Evolutionary conservation across 345 rosid genomes (phyloP).

Genomic region (Salix exigua): DNA sequence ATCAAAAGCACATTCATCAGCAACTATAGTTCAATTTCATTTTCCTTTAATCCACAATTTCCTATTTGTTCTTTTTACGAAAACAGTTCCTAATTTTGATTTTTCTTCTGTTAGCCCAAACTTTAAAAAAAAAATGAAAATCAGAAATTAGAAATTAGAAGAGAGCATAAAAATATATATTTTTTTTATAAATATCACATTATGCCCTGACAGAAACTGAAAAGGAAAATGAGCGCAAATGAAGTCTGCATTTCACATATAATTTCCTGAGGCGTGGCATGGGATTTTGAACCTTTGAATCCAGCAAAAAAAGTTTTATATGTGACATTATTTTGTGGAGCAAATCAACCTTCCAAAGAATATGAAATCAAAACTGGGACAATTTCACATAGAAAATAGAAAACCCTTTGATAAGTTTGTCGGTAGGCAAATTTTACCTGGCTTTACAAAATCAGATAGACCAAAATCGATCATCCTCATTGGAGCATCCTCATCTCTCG

Average conservation of each 20-base stretch:
- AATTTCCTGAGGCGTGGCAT: background rate
- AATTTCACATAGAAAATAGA: background rate
- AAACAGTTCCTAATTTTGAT: background rate
- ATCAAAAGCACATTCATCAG: background rate
- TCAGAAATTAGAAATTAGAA: too few relatives aligned
- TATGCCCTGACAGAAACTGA: background rate
- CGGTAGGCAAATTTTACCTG: constrained; percentile 47
- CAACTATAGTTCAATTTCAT: background rate
- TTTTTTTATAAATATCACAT: background rate
- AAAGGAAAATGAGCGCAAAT: too few relatives aligned
- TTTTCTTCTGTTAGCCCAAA: background rate
- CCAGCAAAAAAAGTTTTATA: background rate
- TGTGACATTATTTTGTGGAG: background rate
- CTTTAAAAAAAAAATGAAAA: background rate
- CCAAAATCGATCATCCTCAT: constrained; percentile 84
- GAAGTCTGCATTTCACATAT: background rate
- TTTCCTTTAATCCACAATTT: too few relatives aligned
- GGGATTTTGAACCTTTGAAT: background rate
- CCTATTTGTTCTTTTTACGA: too few relatives aligned
- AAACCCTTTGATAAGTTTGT: background rate
- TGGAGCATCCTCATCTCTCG: constrained; percentile 68
- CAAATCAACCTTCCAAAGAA: background rate
- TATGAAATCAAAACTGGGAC: background rate
- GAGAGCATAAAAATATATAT: too few relatives aligned
- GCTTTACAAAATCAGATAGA: constrained; percentile 69